Conservation (phyloP, 2,329 filamentous ascomycete species). For the Ophiostoma quercus region DNA sequence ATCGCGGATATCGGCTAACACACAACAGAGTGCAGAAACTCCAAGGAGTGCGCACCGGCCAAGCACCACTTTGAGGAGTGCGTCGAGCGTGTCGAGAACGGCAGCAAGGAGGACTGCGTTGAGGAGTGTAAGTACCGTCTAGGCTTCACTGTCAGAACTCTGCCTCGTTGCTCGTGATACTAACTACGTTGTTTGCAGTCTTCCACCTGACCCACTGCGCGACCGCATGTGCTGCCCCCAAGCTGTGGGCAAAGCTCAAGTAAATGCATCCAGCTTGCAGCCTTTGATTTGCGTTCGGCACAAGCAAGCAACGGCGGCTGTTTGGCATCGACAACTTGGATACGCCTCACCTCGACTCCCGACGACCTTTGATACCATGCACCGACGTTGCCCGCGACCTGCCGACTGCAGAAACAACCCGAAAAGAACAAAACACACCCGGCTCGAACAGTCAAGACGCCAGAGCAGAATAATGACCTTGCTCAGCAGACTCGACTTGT, state of each 20-base stretch:
- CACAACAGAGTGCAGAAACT: slow-evolving; percentile 78
- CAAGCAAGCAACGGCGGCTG: background rate
- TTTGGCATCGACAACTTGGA: background rate
- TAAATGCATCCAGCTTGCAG: slow-evolving; percentile 43
- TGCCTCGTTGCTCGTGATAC: too few relatives aligned
- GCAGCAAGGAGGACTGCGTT: slow-evolving; percentile 89
- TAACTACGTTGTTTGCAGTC: slow-evolving; percentile 49
- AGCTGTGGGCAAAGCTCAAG: slow-evolving; percentile 90
- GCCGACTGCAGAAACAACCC: too few relatives aligned
- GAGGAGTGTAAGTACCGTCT: slow-evolving; percentile 84
- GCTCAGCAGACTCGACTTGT: background rate
- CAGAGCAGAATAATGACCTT: background rate
- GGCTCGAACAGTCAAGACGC: background rate
- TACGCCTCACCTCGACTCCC: background rate
- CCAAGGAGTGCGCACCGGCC: slow-evolving; percentile 72
- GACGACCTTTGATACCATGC: background rate
- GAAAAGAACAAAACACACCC: background rate
- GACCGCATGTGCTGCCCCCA: slow-evolving; percentile 85
- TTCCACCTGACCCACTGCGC: slow-evolving; percentile 99
- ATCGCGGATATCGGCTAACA: slow-evolving; percentile 1
- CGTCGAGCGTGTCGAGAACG: slow-evolving; percentile 84
- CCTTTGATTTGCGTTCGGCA: background rate
- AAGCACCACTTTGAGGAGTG: slow-evolving; percentile 99
- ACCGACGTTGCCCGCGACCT: background rate
- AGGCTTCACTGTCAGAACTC: too few relatives aligned